These are phyloP conservation scores for Areca catechu DNA, from an alignment of 176 grass and related monocot genomes.

Conservation along the genomic window DNA sequence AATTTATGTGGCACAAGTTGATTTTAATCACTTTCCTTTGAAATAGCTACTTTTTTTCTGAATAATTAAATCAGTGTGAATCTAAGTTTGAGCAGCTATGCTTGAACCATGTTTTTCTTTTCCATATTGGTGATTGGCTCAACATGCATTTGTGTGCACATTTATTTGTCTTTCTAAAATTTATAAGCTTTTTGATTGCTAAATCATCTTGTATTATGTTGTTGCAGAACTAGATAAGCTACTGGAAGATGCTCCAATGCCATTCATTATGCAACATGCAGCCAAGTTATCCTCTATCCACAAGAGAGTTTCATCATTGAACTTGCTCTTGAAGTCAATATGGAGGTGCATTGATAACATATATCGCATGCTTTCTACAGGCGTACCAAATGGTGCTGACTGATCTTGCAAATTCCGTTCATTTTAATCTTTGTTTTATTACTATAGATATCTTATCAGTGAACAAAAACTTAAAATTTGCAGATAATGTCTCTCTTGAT, in stretches of 20 bases:
- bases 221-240: conserved; percentile 74
- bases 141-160: neutral
- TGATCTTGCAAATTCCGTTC: neutral
- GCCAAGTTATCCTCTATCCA: conserved; percentile 66
- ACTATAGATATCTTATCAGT: too few species aligned
- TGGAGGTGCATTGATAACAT: conserved; percentile 74
- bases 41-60: too few species aligned
- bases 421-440: too few species aligned
- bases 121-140: too few species aligned
- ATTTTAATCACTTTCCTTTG: too few species aligned
- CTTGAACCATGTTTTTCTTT: too few species aligned
- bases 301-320: conserved; percentile 66
- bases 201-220: neutral
- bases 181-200: too few species aligned
- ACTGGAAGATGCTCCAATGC: conserved; percentile 63
- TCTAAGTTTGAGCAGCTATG: too few species aligned
- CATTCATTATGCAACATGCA: conserved; percentile 61
- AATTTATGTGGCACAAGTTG: too few species aligned
- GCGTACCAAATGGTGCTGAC: conserved; percentile 38
- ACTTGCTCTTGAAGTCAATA: conserved; percentile 76
- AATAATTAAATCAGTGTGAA: too few species aligned
- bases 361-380: conserved; percentile 58
- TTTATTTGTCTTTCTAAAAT: neutral
- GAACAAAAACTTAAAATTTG: neutral
- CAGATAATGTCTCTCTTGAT: conserved; percentile 19